Conservation (phyloP, 108 stramenopile genomes). For the Cyclotella baltica region DNA sequence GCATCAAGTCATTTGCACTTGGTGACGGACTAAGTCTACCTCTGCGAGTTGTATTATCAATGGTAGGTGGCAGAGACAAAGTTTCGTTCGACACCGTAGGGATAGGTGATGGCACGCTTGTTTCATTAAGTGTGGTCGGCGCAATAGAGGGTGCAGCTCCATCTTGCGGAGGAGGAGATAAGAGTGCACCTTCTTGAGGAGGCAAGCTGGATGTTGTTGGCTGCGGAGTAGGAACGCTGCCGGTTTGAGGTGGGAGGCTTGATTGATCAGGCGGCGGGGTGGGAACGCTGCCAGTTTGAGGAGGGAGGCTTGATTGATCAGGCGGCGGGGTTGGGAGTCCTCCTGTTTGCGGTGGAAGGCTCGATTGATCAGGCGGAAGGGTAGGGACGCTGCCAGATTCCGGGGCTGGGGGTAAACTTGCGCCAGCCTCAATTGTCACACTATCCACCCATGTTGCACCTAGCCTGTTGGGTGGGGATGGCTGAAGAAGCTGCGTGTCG, state of each 20-base stretch:
- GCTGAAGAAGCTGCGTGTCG: no score
- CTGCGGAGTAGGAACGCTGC: neutral
- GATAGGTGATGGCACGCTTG: neutral
- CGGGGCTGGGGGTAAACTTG: neutral
- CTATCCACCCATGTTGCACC: no score
- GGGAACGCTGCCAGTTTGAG: neutral
- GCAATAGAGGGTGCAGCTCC: neutral
- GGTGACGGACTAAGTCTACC: neutral
- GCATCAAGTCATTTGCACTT: neutral
- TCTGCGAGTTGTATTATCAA: neutral
- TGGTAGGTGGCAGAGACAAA: neutral
- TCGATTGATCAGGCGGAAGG: neutral
- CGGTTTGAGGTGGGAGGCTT: no score
- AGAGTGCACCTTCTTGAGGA: neutral
- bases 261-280: neutral
- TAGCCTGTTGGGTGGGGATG: no score
- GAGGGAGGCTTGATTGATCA: neutral
- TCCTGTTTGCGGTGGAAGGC: no score
- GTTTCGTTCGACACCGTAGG: neutral
- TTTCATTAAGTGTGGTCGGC: neutral
- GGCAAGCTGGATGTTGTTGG: no score
- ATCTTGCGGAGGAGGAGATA: neutral
- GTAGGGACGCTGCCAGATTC: neutral
- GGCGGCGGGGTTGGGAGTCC: neutral
- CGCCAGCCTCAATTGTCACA: no score